A percentile compares a stretch with the other conserved stretches of the same genome.
These are phyloP conservation scores for Cenchrus americanus DNA, from an alignment of 176 grass and related monocot genomes.

Conservation along the genomic window DNA sequence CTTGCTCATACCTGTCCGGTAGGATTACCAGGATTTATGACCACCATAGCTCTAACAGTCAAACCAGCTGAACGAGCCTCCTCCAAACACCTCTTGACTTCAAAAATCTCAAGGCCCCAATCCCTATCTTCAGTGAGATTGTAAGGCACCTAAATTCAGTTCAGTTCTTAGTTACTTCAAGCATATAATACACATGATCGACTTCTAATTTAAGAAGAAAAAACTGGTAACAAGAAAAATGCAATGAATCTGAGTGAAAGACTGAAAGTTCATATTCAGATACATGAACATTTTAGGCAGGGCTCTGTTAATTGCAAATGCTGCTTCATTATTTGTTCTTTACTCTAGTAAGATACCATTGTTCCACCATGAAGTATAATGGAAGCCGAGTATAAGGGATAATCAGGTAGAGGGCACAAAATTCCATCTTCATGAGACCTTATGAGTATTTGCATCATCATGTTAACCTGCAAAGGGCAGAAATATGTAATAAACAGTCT, in stretches of 20 bases:
- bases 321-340: not conserved
- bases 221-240: not conserved
- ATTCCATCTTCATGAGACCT: constrained; percentile 72
- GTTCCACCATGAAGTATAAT: constrained; percentile 83
- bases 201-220: not conserved
- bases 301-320: not conserved
- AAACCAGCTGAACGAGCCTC: constrained; percentile 61
- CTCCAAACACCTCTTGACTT: constrained; percentile 68
- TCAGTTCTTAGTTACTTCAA: not conserved
- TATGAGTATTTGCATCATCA: constrained; percentile 76
- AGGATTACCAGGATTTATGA: constrained; percentile 86
- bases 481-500: not conserved
- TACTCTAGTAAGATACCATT: constrained; percentile 49
- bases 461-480: constrained; percentile 55
- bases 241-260: not conserved
- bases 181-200: not conserved
- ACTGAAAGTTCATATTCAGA: not conserved
- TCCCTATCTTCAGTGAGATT: constrained; percentile 56
- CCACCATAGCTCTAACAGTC: constrained; percentile 66
- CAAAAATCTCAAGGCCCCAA: constrained; percentile 74
- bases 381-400: constrained; percentile 73
- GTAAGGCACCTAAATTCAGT: constrained; percentile 55
- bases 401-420: constrained; percentile 78
- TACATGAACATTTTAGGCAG: not conserved
- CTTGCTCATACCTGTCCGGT: constrained; percentile 56